Base-by-base conservation (phyloP, 129 eudicot species). In the Escallonia rubra region DNA sequence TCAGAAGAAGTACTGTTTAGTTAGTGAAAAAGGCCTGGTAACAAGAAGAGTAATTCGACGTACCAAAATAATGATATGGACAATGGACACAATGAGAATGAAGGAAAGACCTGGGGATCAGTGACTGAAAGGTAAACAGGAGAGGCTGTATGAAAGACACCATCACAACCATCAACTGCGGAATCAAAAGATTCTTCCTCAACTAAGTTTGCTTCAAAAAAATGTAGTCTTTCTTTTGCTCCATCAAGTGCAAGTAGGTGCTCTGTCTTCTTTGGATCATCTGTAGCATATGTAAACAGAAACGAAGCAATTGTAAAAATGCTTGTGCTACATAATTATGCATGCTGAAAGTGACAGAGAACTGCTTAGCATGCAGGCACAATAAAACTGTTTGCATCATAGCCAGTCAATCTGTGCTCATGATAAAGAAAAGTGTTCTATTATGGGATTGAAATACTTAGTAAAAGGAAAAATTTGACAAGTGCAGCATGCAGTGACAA, bases 141-240 rank as follows among this genome's bases (percentile, higher is more conserved):
- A 63, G 67, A 63, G 7, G 67, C 67, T 10, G 52, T 54, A 54
- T 54, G 59, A 54, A 54, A 54, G 23, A 54, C 59, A 54, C 59
- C 59, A 14, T 54, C 59, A 55, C 72, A 67, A 3, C 63, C 63
- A 3, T 67, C 52, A n/a, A 67, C 52, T 40, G 49, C 72, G 1
- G 63, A 16, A 43, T 54, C 72, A 41, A 67, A 55, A 12, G 72
- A 67, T 3, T 63, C 72, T 57, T 68, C 73, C 9, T 56, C 64
- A 50, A 68, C 39, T 41, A 68, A 59, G 43, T 68, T 43, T 42
- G 73, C 73, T n/a, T 57, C 43, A 23, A 68, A 42, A 43, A 68
- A 57, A 11, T 57, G 64, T 54, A 68, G 64, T 13, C 59, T 54
- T 54, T 54, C 59, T 34, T 54, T 54, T 11, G 59, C 59, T 54